Evolutionary conservation across 257 asterid genomes (phyloP).

Genomic region (Cordia subcordata): DNA sequence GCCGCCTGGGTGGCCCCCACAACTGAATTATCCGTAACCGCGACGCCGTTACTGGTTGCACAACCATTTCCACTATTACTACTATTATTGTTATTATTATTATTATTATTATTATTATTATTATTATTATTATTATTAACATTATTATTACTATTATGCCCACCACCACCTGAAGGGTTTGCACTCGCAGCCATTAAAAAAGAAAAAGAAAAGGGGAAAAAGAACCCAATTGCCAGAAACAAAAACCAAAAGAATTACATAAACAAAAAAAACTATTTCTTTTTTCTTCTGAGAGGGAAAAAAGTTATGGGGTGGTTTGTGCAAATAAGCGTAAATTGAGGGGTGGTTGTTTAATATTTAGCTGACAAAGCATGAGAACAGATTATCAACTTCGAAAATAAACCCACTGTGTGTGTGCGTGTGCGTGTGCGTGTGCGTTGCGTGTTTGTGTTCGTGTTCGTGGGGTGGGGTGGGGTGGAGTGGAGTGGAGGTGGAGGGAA

Average conservation of each 20-base stretch:
- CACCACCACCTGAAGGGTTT: constrained; percentile 48
- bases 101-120: constrained; percentile 3
- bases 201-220: too few relatives aligned
- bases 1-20: constrained; percentile 48
- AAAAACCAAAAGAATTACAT: neutral
- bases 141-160: neutral
- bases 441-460: too few relatives aligned
- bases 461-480: neutral
- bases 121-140: neutral
- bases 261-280: neutral
- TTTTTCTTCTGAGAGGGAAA: neutral
- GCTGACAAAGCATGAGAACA: too few relatives aligned
- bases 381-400: too few relatives aligned
- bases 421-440: too few relatives aligned
- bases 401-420: too few relatives aligned
- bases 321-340: neutral
- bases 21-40: constrained; percentile 57
- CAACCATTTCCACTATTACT: constrained; percentile 38
- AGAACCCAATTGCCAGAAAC: neutral
- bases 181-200: constrained; percentile 98
- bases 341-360: neutral
- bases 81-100: constrained; percentile 27
- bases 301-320: neutral
- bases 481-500: neutral
- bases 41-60: constrained; percentile 29